Conservation (phyloP, 2,329 filamentous ascomycete genomes). For the Aspergillus brasiliensis region DNA sequence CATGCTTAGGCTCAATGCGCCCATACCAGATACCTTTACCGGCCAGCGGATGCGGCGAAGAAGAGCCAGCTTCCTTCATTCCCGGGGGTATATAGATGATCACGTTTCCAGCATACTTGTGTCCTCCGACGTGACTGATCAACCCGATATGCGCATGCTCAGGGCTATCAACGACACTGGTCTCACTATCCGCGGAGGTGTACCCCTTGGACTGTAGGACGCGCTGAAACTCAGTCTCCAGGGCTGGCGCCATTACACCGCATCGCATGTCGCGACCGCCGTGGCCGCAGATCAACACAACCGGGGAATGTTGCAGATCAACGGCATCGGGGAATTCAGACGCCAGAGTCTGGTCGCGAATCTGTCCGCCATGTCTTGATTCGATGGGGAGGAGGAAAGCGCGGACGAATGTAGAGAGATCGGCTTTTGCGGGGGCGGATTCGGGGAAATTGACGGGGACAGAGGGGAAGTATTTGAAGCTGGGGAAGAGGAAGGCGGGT, state of each 20-base stretch:
- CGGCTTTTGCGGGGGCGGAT: constrained; percentile 14
- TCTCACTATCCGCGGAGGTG: constrained; percentile 21
- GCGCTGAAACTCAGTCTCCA: constrained; percentile 69
- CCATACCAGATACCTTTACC: constrained; percentile 76
- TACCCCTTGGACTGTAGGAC: constrained; percentile 36
- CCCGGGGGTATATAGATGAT: constrained; percentile 69
- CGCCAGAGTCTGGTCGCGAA: constrained; percentile 54
- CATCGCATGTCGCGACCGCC: constrained; percentile 79
- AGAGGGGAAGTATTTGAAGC: constrained; percentile 76
- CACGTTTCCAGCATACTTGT: constrained; percentile 93
- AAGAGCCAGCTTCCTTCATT: constrained; percentile 25
- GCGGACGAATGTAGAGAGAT: constrained; percentile 49
- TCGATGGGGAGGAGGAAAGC: constrained; percentile 43
- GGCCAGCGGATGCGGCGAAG: constrained; percentile 37
- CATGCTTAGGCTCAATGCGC: constrained; percentile 78
- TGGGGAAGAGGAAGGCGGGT: constrained; percentile 77
- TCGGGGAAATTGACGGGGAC: constrained; percentile 65
- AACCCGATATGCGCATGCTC: constrained; percentile 42
- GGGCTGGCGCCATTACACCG: constrained; percentile 73
- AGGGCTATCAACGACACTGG: constrained; percentile 29
- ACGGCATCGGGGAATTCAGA: constrained; percentile 59
- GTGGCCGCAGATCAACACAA: constrained; percentile 84
- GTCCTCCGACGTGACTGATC: constrained; percentile 86
- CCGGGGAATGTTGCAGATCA: constrained; percentile 61
- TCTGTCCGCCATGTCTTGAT: constrained; percentile 32